phyloP scores from a whole-genome alignment of 495 filamentous ascomycete genomes.

The Daldinia vernicosa region DNA sequence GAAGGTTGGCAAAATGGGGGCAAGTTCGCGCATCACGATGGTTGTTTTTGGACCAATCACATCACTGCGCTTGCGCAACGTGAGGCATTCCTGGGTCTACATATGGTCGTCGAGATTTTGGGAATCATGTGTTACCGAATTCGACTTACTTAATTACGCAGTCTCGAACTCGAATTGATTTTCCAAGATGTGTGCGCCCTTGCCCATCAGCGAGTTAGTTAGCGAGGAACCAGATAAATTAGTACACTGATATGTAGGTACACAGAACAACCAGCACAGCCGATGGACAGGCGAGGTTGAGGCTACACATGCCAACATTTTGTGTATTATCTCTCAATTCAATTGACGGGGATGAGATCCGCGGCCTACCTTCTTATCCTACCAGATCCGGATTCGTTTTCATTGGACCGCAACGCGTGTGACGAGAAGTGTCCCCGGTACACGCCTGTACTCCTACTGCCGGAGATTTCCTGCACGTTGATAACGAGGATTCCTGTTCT shows the following conservation, averaged over 20 bases:
- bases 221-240: constrained; percentile 16
- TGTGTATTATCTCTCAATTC: constrained; percentile 24
- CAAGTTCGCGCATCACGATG: constrained; percentile 37
- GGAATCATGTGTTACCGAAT: constrained; percentile 33
- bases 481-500: constrained; percentile 33
- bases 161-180: constrained; percentile 19
- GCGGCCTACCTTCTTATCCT: constrained; percentile 12
- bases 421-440: constrained; percentile 17
- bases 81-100: constrained; percentile 38
- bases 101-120: constrained; percentile 33
- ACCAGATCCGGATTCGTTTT: constrained; percentile 10
- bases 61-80: constrained; percentile 34
- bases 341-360: constrained; percentile 20
- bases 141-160: constrained; percentile 23
- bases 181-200: constrained; percentile 13
- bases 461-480: constrained; percentile 30
- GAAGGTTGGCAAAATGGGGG: constrained; percentile 28
- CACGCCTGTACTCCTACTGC: background rate
- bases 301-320: constrained; percentile 25
- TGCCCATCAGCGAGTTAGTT: constrained; percentile 13
- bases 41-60: constrained; percentile 33
- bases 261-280: constrained; percentile 20
- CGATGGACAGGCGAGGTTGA: constrained; percentile 26
- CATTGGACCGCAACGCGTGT: constrained; percentile 28
- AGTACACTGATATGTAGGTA: constrained; percentile 28